Evolutionary conservation across 139 green algal genomes (phyloP), one percentile per base, ranked within the genome.

Genomic region (Chlamydomonas sp.): DNA sequence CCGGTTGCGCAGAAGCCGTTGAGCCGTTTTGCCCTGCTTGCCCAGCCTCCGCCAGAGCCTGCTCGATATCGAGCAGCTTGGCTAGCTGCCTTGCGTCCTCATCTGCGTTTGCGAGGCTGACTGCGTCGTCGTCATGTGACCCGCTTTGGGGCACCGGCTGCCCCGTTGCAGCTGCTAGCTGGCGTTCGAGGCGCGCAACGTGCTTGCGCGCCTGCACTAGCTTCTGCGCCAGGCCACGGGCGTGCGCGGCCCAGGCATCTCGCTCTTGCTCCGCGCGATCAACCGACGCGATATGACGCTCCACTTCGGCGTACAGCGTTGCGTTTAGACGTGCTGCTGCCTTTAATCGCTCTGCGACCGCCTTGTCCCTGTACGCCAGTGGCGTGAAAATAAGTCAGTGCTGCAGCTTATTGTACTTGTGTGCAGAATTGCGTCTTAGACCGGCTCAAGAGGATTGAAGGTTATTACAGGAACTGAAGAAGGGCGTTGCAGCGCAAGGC

Each of bases 311-410:
- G 78, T 92, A 92, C 2, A 94, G 80, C 77, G 90, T 86, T 15
- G 77, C 80, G 77, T 95, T 95, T 3, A 95, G 89, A n/a, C 85
- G 73, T 18, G 88, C 74, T 31, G 91, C 91, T 49, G 85, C 87
- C 6, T 93, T 79, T 2, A 95, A 90, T 6, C 88, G 87, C 14
- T 90, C 63, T 68, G 92, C 73, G 4, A 95, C 77, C 10, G 91
- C 91, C 60, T 90, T 67, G 17, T 92, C 77, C 75, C 84, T 94
- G 74, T 57, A 72, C 4, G 66, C 7, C 75, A 64, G 31, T 49
- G 31, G 31, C 31, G 31, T 49, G 31, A 49, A 49, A 49, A 49
- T 49, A 49, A 49, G 31, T 49, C 31, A 49, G 31, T 49, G 31
- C 31, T 49, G 31, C 31, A 49, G 31, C 31, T 49, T 49, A 49